Base-by-base conservation (phyloP, 345 rosid species). In the Murraya koenigii region DNA sequence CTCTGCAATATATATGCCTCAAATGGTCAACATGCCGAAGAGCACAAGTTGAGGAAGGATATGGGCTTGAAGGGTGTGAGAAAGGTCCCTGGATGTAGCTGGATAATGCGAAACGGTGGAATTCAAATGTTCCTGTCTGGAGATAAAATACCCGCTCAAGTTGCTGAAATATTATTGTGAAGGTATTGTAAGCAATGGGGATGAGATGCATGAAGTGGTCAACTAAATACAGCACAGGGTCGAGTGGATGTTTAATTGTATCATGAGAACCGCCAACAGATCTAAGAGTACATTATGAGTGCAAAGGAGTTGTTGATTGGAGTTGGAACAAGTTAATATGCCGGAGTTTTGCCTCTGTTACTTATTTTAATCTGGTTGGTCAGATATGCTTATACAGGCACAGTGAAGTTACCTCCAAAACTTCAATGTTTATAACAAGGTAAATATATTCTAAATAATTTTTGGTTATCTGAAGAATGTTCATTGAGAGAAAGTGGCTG, bases 51-150 rank as follows among this genome's bases (percentile, higher is more conserved):
- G 82, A 89, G 95, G 83, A 88, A 82, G 75, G 90, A 87, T 77
- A 92, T 94, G 94, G 87, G 90, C 39, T 60, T 86, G 80, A 94
- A 87, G 80, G 92, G 95, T 23, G 91, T 94, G 86, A 91, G 84
- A 76, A 94, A 94, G 86, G 84, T 75, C 59, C 96, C 97, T 52
- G 96, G 98, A 69, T 92, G 93, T 80, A 92, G 94, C 81, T 89
- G 97, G 98, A 77, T 94, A 82, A 78, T 82, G 66, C 38, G 86
- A 67, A 89, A 82, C 74, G 94, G 94, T 72, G 83, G 79, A 81
- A 74, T 78, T 76, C 74, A 79, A 71, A 76, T 83, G 72, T 92
- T 90, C 83, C 78, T 89, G 58, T 90, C 94, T 5, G 92, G 98
- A 81, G 90, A 90, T 80, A 86, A 86, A 71, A 59, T 84, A 69